Evolutionary conservation across 192 early-diverging fungal genomes (phyloP), one percentile per base, ranked within the genome.

Genomic region (Neocallimastix lanati): DNA sequence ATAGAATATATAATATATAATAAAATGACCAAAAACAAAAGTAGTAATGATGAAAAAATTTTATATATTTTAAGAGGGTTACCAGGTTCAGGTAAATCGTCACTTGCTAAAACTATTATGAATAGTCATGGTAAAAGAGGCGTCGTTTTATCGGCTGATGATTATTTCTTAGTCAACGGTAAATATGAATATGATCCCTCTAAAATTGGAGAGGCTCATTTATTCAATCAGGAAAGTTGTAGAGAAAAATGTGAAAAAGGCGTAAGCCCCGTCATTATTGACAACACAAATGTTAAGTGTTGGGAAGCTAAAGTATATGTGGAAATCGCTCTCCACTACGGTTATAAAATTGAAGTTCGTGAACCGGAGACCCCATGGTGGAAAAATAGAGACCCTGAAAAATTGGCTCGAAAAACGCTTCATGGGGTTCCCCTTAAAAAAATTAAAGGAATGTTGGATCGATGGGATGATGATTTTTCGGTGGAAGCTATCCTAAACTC

Each of bases 221-320:
- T 35, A n/a, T 86, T 82, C 84, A 88, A 88, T 77, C 84, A 88
- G 77, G 37, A 78, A 29, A 79, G 84, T 4, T 83, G 83, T 11
- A 21, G 21, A 6, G 16, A 25, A 6, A 84, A 85, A 18, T 79
- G 87, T 58, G 0, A 30, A 1, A 13, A 3, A 29, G 80, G 83
- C 0, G n/a, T 84, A 28, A 12, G 82, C 4, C 81, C 83, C 2
- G 76, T 88, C 35, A 78, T 88, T 81, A 87, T 88, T 78, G 88
- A 88, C 82, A 88, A 88, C 78, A 88, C 88, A 4, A 38, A 84
- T 79, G 79, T 80, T 12, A 81, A 82, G 58, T 76, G 25, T 29
- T 88, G 86, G 86, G 86, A 88, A 77, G 86, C 86, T 9, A 80
- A 79, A 36, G 84, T 85, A 16, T 89, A 89, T 78, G 88, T 87